Percentiles rank a stretch among this genome's conserved stretches.
Conservation (phyloP, 768 basidiomycete species). For the Mycena venus region DNA sequence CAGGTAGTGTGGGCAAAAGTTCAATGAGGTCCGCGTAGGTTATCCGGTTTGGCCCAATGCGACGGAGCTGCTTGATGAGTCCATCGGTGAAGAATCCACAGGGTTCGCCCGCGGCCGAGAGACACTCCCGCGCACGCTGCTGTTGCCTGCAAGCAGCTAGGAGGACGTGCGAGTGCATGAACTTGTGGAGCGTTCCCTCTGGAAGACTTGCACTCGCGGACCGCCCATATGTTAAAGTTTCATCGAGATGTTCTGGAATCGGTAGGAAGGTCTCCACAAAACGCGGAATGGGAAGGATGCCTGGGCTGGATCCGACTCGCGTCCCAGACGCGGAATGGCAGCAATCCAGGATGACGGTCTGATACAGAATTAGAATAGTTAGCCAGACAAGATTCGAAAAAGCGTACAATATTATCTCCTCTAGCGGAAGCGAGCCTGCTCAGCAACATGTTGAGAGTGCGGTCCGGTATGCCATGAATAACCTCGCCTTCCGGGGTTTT, state of each 20-base stretch:
- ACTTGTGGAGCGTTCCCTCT: constrained; percentile 6
- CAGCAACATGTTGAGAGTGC: constrained; percentile 23
- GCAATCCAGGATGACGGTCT: constrained; percentile 34
- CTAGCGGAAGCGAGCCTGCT: constrained; percentile 23
- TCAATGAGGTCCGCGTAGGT: constrained; percentile 25
- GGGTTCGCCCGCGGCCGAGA: constrained; percentile 9
- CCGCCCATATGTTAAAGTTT: not conserved
- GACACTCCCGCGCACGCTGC: constrained; percentile 29
- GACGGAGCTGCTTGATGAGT: constrained; percentile 22
- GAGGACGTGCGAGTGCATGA: constrained; percentile 33
- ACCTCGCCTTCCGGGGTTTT: not conserved
- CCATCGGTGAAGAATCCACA: constrained; percentile 31
- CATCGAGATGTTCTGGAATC: constrained; percentile 23
- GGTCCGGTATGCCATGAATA: constrained; percentile 30
- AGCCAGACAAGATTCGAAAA: not conserved
- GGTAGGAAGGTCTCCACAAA: constrained; percentile 15
- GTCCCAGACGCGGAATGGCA: constrained; percentile 16
- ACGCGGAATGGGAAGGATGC: constrained; percentile 7
- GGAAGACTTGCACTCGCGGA: constrained; percentile 2
- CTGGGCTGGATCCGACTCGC: not conserved
- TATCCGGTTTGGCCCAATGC: constrained; percentile 17
- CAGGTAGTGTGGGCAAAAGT: constrained; percentile 22
- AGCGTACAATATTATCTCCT: constrained; percentile 31
- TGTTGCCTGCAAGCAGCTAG: constrained; percentile 30
- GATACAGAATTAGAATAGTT: not conserved